Evolutionary conservation across 108 stramenopile species (phyloP).

Genomic region (Skeletonema grethae): DNA sequence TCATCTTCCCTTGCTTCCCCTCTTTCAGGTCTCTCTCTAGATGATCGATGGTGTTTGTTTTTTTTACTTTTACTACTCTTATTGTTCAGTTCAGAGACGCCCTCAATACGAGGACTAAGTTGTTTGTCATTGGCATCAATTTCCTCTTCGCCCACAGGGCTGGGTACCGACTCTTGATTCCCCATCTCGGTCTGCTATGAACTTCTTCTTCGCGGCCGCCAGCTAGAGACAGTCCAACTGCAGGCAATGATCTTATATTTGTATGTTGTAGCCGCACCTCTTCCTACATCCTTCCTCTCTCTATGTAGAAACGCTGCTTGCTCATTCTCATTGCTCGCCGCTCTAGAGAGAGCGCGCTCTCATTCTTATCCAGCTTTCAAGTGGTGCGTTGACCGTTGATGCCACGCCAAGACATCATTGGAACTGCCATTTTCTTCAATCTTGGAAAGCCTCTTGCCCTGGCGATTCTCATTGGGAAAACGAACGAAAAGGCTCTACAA

Average conservation of each 20-base stretch:
- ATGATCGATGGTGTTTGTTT: background rate
- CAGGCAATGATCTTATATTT: background rate
- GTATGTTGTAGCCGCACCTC: too few species aligned
- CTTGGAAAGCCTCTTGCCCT: too few species aligned
- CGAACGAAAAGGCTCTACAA: too few species aligned
- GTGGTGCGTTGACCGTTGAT: too few species aligned
- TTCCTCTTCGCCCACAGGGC: background rate
- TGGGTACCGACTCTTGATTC: background rate
- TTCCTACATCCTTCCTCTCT: too few species aligned
- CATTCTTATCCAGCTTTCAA: too few species aligned
- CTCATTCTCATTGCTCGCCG: too few species aligned
- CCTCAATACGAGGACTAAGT: background rate
- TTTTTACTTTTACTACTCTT: background rate
- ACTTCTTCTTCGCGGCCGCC: background rate
- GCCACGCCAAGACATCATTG: too few species aligned
- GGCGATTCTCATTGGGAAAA: too few species aligned
- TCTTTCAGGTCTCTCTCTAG: background rate
- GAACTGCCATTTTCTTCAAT: too few species aligned
- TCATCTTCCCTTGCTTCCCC: conserved; percentile 3
- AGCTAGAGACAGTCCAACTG: background rate
- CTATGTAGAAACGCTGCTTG: too few species aligned
- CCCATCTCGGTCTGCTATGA: background rate
- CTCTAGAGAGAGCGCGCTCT: too few species aligned
- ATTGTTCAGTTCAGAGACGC: background rate
- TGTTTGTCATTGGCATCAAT: background rate